Percentiles rank a stretch among this genome's conserved stretches.
Conservation (phyloP, 352 stramenopile species). For the Globisporangium carolinianum region DNA sequence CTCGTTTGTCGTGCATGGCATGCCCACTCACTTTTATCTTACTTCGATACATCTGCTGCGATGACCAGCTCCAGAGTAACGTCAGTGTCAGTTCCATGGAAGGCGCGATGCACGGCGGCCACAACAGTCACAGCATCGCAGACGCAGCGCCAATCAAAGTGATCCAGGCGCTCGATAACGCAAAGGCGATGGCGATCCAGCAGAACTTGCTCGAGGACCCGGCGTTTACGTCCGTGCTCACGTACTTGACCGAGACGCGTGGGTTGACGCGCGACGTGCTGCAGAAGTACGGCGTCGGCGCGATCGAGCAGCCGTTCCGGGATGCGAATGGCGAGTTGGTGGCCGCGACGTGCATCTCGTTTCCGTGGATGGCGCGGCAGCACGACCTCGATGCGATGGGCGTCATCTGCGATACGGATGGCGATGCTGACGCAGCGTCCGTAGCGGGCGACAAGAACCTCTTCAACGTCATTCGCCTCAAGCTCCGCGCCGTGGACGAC, state of each 20-base stretch:
- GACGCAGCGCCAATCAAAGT: conserved; percentile 40
- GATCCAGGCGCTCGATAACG: conserved; percentile 76
- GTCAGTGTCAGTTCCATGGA: conserved; percentile 38
- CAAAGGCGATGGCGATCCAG: conserved; percentile 80
- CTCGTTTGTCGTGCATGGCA: neutral
- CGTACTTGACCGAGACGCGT: conserved; percentile 67
- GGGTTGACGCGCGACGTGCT: conserved; percentile 67
- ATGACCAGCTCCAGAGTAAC: conserved; percentile 35
- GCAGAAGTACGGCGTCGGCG: conserved; percentile 86
- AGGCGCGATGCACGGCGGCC: conserved; percentile 27
- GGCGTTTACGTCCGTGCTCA: conserved; percentile 50
- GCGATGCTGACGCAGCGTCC: conserved; percentile 7
- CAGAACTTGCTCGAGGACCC: conserved; percentile 68
- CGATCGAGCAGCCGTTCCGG: conserved; percentile 83
- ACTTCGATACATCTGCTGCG: neutral
- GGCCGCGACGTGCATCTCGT: conserved; percentile 87
- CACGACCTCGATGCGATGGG: conserved; percentile 84
- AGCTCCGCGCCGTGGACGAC: conserved; percentile 78
- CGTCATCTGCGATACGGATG: conserved; percentile 27
- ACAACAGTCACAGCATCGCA: conserved; percentile 1
- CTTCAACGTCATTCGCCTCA: conserved; percentile 77
- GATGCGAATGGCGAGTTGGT: conserved; percentile 46
- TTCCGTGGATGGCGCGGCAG: conserved; percentile 93
- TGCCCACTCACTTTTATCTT: neutral
- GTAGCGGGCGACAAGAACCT: conserved; percentile 54